These are phyloP conservation scores for Mortierella sp. DNA, from an alignment of 371 early-diverging fungal species.

Conservation along the genomic window DNA sequence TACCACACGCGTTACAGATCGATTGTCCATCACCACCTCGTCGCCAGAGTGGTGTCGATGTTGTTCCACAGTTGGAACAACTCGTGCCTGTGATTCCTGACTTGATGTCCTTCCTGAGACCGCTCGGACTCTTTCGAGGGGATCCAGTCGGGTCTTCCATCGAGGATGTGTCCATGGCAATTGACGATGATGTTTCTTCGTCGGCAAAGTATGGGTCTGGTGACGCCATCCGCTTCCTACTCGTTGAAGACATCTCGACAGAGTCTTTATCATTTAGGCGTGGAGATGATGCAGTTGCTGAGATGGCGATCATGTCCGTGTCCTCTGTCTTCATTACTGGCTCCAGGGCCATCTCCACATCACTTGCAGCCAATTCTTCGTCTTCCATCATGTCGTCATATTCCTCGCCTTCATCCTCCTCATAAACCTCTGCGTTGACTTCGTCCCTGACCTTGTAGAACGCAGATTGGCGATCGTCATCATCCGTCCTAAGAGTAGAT, in stretches of 20 bases:
- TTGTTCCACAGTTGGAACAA: constrained; percentile 92
- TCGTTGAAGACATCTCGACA: not conserved
- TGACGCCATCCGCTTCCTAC: constrained; percentile 5
- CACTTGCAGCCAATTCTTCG: constrained; percentile 14
- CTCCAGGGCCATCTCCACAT: constrained; percentile 15
- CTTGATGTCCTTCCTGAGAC: constrained; percentile 30
- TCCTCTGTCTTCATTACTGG: constrained; percentile 19
- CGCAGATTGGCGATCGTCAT: constrained; percentile 2
- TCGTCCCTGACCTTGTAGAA: constrained; percentile 5
- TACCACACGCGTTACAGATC: constrained; percentile 93
- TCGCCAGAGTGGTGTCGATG: constrained; percentile 94
- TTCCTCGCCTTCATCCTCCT: constrained; percentile 26
- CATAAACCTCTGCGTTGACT: constrained; percentile 21
- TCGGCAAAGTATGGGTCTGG: constrained; percentile 13
- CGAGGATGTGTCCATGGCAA: not conserved
- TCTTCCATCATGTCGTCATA: constrained; percentile 26
- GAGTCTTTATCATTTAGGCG: not conserved
- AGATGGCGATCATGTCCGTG: constrained; percentile 30
- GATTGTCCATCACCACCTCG: constrained; percentile 83
- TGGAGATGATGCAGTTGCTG: constrained; percentile 17
- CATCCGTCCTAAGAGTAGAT: constrained; percentile 20
- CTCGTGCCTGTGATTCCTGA: constrained; percentile 56
- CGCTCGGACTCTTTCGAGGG: constrained; percentile 5
- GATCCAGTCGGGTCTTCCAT: constrained; percentile 21
- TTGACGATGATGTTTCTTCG: constrained; percentile 12